Base-by-base conservation (phyloP, 345 rosid genomes). In the Ceriops tagal region DNA sequence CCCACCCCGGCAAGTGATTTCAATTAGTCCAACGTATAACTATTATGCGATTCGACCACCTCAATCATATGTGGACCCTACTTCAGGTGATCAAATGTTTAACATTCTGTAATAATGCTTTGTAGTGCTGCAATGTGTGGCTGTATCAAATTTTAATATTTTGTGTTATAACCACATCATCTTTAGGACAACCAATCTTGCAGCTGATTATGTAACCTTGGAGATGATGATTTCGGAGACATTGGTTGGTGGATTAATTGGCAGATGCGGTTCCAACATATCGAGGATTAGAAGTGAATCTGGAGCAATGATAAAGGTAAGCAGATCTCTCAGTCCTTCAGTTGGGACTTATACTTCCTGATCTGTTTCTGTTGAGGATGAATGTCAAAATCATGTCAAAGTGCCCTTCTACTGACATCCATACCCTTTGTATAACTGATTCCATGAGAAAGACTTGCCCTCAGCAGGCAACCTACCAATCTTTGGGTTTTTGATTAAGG, bases 141-240 rank as follows among this genome's bases (percentile, higher is more conserved):
- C 77, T 62, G 63, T 65, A 61, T 73, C 78, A 81, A 74, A 77
- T 83, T 78, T 79, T 78, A 77, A 77, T 83, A 72, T 79, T 59
- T 79, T 75, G 76, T 82, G 74, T 74, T 78, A 74, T 75, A 79
- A 83, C 74, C 75, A 74, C 85, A 77, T 84, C 85, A 83, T 80
- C 86, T 83, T 82, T 80, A 83, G 85, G 86, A 78, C 81, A 82
- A 83, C 74, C 87, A 78, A 79, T 86, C 84, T 82, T 84, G 85
- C 90, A 86, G 93, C 88, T 88, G 90, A 80, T 37, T 84, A 80
- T 69, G 84, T 86, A 56, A 86, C 87, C 4, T 53, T 84, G 34
- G 88, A 84, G 82, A 84, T 84, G 93, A 72, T 84, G 89, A 80
- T 86, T 64, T 74, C 86, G 46, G 90, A 86, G 68, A 70, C 85